Conservation (phyloP, 2,329 filamentous ascomycete species). For the Sporothrix luriei region DNA sequence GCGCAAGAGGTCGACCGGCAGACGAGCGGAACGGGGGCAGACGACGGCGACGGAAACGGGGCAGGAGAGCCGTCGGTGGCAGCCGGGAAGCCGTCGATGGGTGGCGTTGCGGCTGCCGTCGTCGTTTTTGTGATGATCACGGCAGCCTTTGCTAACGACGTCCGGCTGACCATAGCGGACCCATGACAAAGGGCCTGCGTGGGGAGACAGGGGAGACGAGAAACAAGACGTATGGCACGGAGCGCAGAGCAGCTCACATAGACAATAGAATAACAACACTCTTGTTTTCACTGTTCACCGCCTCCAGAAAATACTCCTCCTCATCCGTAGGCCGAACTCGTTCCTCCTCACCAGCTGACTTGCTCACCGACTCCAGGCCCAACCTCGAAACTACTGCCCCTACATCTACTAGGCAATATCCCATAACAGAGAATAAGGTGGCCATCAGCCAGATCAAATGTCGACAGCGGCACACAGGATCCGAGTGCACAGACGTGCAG, state of each 20-base stretch:
- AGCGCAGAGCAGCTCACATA: too few relatives aligned
- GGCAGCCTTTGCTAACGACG: constrained; percentile 29
- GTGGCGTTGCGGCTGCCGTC: constrained; percentile 28
- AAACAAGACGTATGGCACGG: too few relatives aligned
- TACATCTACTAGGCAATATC: background rate
- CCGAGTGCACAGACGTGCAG: background rate
- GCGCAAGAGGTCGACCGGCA: constrained; percentile 49
- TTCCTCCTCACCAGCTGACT: background rate
- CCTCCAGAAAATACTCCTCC: background rate
- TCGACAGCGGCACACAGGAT: too few relatives aligned
- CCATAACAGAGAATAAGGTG: too few relatives aligned
- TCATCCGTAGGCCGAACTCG: background rate
- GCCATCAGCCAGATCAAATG: too few relatives aligned
- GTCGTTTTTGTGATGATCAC: constrained; percentile 28
- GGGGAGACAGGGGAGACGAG: too few relatives aligned
- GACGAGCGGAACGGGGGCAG: background rate
- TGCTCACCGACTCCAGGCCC: background rate
- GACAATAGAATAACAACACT: background rate
- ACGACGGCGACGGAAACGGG: background rate
- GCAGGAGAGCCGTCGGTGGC: background rate
- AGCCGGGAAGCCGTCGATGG: constrained; percentile 5
- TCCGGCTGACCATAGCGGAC: constrained; percentile 13
- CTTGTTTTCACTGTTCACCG: background rate
- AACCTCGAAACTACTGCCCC: background rate
- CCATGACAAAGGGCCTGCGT: background rate